Conservation (phyloP, 1,139 yeast genomes). For the Taiozyma onychis region DNA sequence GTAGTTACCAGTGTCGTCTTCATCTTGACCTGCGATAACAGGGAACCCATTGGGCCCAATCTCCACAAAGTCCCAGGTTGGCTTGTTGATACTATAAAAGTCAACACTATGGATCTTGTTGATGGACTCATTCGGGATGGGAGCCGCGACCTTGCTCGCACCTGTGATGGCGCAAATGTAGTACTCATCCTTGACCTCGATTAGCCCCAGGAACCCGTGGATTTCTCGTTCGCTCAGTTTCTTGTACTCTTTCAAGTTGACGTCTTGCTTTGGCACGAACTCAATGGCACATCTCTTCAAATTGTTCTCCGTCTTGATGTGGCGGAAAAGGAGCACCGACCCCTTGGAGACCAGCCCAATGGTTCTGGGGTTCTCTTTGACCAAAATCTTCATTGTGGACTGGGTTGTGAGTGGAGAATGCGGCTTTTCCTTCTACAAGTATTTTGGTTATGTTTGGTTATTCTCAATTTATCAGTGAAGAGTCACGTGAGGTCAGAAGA, state of each 20-base stretch:
- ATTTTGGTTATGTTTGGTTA: too few relatives aligned
- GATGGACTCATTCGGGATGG: constrained; percentile 73
- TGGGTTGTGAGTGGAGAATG: background rate
- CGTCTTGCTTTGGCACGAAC: constrained; percentile 35
- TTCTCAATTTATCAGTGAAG: background rate
- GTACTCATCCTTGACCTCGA: constrained; percentile 58
- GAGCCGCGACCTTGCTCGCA: constrained; percentile 72
- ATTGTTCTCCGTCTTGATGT: constrained; percentile 23
- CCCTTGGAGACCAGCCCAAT: constrained; percentile 47
- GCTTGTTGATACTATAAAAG: constrained; percentile 66
- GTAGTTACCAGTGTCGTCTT: constrained; percentile 19
- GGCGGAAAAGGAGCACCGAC: constrained; percentile 45
- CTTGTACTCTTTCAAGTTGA: constrained; percentile 36
- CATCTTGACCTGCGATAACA: constrained; percentile 26
- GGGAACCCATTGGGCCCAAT: constrained; percentile 65
- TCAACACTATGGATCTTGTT: constrained; percentile 80
- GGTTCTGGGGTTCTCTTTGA: constrained; percentile 47
- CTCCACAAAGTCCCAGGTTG: constrained; percentile 75
- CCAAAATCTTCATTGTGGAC: constrained; percentile 42
- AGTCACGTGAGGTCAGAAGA: too few relatives aligned
- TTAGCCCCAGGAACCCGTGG: constrained; percentile 81
- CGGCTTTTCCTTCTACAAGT: too few relatives aligned
- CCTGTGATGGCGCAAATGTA: constrained; percentile 81
- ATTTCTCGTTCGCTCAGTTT: constrained; percentile 51
- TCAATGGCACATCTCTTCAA: constrained; percentile 47